Evolutionary conservation across 805 yeast genomes (phyloP).

Genomic region (Suhomyces sp.): DNA sequence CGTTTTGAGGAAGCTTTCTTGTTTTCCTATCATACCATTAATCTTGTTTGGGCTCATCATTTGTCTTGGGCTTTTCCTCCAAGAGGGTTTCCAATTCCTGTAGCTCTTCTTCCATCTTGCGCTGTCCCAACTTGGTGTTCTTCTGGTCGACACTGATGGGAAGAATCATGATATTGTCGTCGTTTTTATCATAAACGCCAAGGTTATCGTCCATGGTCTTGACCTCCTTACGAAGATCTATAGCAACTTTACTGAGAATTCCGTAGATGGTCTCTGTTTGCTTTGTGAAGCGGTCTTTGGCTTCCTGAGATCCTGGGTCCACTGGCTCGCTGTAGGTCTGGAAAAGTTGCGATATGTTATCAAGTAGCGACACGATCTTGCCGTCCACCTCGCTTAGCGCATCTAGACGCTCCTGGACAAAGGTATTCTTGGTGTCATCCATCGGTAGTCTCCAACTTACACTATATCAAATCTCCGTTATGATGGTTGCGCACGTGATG

Average conservation of each 20-base stretch:
- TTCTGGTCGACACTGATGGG: conserved; percentile 70
- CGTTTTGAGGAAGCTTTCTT: neutral
- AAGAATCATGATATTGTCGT: conserved; percentile 49
- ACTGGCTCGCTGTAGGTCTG: conserved; percentile 34
- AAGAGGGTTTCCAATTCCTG: conserved; percentile 12
- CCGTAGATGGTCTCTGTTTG: conserved; percentile 50
- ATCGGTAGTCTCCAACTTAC: neutral
- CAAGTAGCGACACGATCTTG: conserved; percentile 50
- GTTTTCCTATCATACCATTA: neutral
- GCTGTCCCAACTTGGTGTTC: conserved; percentile 63
- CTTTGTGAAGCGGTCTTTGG: conserved; percentile 38
- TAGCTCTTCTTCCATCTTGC: conserved; percentile 52
- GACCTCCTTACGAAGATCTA: conserved; percentile 62
- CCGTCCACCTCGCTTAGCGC: conserved; percentile 51
- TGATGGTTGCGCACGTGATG: neutral
- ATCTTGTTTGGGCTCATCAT: neutral
- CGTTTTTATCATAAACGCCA: conserved; percentile 44
- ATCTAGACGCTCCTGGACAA: conserved; percentile 51
- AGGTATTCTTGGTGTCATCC: conserved; percentile 19
- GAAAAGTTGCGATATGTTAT: conserved; percentile 46
- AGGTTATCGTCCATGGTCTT: conserved; percentile 59
- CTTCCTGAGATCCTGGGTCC: conserved; percentile 18
- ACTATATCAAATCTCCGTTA: neutral
- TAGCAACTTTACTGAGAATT: conserved; percentile 56
- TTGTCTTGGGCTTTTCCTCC: conserved; percentile 4